Conservation (phyloP, 2,329 filamentous ascomycete species). For the Diaporthe sp. region DNA sequence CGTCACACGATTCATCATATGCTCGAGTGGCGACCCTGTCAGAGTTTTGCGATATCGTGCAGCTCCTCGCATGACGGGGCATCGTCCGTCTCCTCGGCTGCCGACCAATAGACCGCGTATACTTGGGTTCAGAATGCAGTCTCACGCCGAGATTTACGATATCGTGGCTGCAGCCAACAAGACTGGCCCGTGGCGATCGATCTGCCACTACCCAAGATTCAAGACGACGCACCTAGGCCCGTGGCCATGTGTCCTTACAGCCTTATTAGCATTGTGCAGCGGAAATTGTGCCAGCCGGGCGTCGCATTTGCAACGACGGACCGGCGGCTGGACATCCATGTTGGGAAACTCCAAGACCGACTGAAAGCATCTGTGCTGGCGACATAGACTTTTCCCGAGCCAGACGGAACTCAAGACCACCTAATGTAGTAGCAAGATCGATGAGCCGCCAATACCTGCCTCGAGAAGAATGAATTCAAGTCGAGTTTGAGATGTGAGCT, state of each 20-base stretch:
- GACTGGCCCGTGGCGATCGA: neutral
- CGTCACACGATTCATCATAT: slow-evolving; percentile 20
- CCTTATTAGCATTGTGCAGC: neutral
- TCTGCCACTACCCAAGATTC: neutral
- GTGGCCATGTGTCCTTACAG: slow-evolving; percentile 5
- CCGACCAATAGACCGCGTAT: neutral
- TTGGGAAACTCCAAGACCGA: neutral
- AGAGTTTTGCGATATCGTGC: slow-evolving; percentile 2
- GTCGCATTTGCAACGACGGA: neutral
- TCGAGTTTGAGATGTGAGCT: neutral
- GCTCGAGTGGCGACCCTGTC: neutral
- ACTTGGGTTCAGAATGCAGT: neutral
- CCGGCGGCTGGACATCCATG: neutral
- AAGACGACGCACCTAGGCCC: neutral
- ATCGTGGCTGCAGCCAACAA: neutral
- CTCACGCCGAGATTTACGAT: too few species aligned
- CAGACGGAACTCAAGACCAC: neutral
- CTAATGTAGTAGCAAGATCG: neutral
- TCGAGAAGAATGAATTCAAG: neutral
- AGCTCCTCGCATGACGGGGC: neutral
- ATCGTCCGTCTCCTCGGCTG: slow-evolving; percentile 23
- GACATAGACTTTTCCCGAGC: neutral
- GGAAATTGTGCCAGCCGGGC: neutral
- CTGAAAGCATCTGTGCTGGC: neutral
- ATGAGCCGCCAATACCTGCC: neutral